These are phyloP conservation scores for Vanrija sp. DNA, from an alignment of 1,284 basidiomycete species.

Conservation along the genomic window DNA sequence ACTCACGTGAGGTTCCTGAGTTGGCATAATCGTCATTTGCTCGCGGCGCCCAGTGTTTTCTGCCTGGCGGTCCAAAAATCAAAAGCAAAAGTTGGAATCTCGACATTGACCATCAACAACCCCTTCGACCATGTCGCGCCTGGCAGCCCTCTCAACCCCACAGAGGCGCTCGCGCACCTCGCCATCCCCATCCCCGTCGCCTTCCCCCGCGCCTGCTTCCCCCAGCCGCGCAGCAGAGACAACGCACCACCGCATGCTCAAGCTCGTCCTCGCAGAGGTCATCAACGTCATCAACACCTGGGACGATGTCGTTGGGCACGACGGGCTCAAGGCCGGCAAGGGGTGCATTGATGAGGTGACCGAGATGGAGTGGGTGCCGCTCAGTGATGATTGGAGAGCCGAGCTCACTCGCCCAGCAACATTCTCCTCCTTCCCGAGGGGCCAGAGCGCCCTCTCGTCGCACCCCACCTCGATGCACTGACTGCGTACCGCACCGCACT, in stretches of 20 bases:
- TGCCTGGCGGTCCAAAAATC: too few species aligned
- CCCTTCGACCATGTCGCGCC: conserved; percentile 11
- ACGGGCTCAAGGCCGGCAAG: conserved; percentile 40
- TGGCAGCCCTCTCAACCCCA: conserved; percentile 43
- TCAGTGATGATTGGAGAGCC: too few species aligned
- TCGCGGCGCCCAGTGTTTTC: too few species aligned
- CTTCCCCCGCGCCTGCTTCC: conserved; percentile 23
- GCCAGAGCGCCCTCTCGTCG: conserved; percentile 32
- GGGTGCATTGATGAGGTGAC: conserved; percentile 35
- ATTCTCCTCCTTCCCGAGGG: conserved; percentile 26
- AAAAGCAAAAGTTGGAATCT: too few species aligned
- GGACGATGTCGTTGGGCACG: conserved; percentile 40
- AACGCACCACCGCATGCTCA: conserved; percentile 42
- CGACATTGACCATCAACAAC: not conserved
- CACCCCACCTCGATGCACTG: conserved; percentile 23
- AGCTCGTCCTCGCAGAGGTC: conserved; percentile 35
- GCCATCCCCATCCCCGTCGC: conserved; percentile 48
- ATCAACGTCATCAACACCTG: conserved; percentile 32
- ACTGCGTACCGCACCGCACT: conserved; percentile 18
- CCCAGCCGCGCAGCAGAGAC: conserved; percentile 26
- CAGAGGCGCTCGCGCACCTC: conserved; percentile 48
- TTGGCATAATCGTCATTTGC: too few species aligned
- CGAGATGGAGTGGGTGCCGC: conserved; percentile 42
- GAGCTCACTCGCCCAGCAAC: conserved; percentile 27
- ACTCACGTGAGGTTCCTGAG: too few species aligned